A percentile compares a stretch with the other conserved stretches of the same genome.
phyloP scores from a whole-genome alignment of 1,284 basidiomycete genomes.

The Afroboletus lepidellus region DNA sequence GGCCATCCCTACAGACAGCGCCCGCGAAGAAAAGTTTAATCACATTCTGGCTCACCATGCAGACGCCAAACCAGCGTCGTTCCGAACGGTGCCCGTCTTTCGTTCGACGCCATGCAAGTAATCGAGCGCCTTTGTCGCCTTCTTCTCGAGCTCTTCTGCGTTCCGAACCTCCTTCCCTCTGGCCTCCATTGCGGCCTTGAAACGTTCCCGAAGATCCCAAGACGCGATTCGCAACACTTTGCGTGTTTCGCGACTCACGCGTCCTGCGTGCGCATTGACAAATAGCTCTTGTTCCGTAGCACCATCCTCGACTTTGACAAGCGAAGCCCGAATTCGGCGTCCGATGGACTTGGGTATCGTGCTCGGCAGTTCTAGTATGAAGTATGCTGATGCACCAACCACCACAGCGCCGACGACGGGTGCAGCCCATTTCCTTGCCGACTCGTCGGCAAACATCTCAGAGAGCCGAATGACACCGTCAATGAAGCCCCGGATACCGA shows the following conservation, averaged over 20 bases:
- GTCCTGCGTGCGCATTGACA: constrained; percentile 66
- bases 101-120: constrained; percentile 66
- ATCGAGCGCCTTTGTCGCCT: constrained; percentile 68
- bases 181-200: constrained; percentile 80
- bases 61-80: constrained; percentile 32
- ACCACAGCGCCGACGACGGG: constrained; percentile 80
- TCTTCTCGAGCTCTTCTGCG: constrained; percentile 73
- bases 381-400: constrained; percentile 77
- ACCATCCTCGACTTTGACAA: constrained; percentile 44
- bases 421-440: constrained; percentile 83
- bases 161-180: constrained; percentile 72
- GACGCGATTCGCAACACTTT: constrained; percentile 93
- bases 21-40: background rate
- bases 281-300: constrained; percentile 52
- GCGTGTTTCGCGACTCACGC: constrained; percentile 85
- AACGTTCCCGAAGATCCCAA: constrained; percentile 88
- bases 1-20: background rate
- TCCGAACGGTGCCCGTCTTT: constrained; percentile 58
- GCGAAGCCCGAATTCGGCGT: constrained; percentile 64
- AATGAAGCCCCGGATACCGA: constrained; percentile 77
- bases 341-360: constrained; percentile 93
- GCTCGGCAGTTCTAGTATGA: constrained; percentile 86
- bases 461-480: constrained; percentile 74
- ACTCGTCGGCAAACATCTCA: constrained; percentile 83
- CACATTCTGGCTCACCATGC: constrained; percentile 13